Evolutionary conservation across 768 basidiomycete genomes (phyloP), one percentile per base, ranked within the genome.

Genomic region (Pholiota conissans): DNA sequence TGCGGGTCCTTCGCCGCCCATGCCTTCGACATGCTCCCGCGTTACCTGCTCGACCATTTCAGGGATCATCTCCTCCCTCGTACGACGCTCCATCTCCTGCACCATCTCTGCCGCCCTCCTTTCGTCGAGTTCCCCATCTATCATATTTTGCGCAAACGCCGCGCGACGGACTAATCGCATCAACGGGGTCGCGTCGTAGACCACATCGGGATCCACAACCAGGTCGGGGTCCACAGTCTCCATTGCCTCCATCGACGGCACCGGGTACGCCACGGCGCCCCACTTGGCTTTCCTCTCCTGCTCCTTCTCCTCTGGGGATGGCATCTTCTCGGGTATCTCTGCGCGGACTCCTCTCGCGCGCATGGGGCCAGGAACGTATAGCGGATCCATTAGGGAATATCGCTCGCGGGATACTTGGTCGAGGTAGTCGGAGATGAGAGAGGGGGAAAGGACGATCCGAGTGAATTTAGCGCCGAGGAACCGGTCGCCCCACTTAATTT

Each of bases 401-500:
- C 34, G 10, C 24, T 35, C 51, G 13, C 55, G 42, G 3, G 57
- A 45, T 18, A 67, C 30, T 20, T 45, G 28, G 14, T 56, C 32
- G 18, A 63, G 56, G 5, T 64, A 52, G 4, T 55, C 55, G 2
- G 56, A 22, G 14, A 65, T 59, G 14, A 64, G 37, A 0, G 47
- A 20, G 27, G 40, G 26, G 9, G 46, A 35, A 20, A 65, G 55
- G 28, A 45, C 32, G 9, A 64, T 56, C 2, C 52, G 58, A 8
- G 18, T 30, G 18, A 40, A 61, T 16, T 8, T 3, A 9, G 57
- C 58, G 0, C 69, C 69, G 34, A 73, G 54, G 49, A 73, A 73
- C 3, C 56, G 60, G 32, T 72, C 69, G 6, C 59, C 68, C 72
- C 72, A 73, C 5, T 65, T 47, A 7, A 52, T 49, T 32, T 61